phyloP scores from a whole-genome alignment of 106 monocot genomes.

The Xerophyta viscosa region DNA sequence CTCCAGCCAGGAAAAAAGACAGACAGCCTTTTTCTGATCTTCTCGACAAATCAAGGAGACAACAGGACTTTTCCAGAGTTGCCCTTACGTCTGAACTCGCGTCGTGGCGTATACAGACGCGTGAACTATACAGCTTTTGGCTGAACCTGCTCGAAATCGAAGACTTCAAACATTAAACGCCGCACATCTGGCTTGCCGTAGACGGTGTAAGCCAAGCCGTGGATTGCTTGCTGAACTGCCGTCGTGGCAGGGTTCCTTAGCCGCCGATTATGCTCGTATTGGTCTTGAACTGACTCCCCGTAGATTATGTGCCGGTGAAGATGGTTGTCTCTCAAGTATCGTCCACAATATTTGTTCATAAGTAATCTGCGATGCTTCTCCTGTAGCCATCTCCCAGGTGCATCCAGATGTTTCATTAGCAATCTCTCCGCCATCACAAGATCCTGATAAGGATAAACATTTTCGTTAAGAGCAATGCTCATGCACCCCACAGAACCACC shows the following conservation, averaged over 20 bases:
- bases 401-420: constrained; percentile 98
- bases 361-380: constrained; percentile 74
- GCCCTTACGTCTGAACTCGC: too few species aligned
- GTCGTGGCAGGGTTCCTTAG: constrained; percentile 81
- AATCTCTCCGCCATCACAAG: constrained; percentile 92
- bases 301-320: constrained; percentile 75
- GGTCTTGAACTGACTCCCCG: constrained; percentile 68
- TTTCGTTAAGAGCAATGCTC: too few species aligned
- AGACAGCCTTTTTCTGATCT: too few species aligned
- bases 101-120: background rate
- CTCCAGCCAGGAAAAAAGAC: too few species aligned
- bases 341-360: constrained; percentile 94
- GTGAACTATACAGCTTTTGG: constrained; percentile 56
- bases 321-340: constrained; percentile 79
- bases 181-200: constrained; percentile 95
- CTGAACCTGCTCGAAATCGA: constrained; percentile 88
- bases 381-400: constrained; percentile 86
- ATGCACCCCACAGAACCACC: too few species aligned
- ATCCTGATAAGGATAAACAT: constrained; percentile 48
- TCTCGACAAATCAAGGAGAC: background rate
- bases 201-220: constrained; percentile 74
- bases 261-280: constrained; percentile 85
- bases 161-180: constrained; percentile 94
- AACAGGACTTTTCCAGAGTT: too few species aligned
- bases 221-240: constrained; percentile 81